phyloP scores from a whole-genome alignment of 2,329 filamentous ascomycete species.

The Alternaria incomplexa region DNA sequence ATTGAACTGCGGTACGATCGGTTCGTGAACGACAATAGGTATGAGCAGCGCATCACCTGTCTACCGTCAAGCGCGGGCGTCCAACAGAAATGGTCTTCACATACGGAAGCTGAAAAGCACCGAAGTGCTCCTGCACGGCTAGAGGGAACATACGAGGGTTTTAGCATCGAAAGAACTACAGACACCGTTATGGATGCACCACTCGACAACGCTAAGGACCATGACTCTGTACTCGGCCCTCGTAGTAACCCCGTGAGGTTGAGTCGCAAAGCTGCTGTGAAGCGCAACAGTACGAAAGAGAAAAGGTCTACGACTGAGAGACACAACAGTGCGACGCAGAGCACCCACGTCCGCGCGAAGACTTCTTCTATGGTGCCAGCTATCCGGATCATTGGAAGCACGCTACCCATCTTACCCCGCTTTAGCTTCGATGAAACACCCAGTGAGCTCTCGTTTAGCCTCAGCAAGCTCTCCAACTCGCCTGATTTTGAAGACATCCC shows the following conservation, averaged over 20 bases:
- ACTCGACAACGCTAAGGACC: neutral
- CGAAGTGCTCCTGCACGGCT: neutral
- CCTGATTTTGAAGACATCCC: neutral
- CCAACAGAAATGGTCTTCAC: neutral
- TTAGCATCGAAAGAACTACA: neutral
- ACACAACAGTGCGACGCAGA: neutral
- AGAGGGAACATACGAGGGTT: neutral
- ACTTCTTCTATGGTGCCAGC: neutral
- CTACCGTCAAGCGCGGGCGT: neutral
- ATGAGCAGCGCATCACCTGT: neutral
- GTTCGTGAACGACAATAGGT: neutral
- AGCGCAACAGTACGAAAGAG: neutral
- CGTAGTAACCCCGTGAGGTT: neutral
- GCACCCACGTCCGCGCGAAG: neutral
- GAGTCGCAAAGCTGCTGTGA: neutral
- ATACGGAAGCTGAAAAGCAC: neutral
- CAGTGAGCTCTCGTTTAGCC: neutral
- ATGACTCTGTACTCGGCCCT: neutral
- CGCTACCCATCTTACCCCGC: neutral
- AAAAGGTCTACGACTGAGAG: neutral
- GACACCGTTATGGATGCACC: neutral
- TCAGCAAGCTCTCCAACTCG: neutral
- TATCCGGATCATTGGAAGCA: too few relatives aligned
- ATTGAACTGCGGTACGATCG: neutral
- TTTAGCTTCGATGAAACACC: slow-evolving; percentile 4